Conservation (phyloP, 2,329 filamentous ascomycete genomes). For the Curvularia lunata region DNA sequence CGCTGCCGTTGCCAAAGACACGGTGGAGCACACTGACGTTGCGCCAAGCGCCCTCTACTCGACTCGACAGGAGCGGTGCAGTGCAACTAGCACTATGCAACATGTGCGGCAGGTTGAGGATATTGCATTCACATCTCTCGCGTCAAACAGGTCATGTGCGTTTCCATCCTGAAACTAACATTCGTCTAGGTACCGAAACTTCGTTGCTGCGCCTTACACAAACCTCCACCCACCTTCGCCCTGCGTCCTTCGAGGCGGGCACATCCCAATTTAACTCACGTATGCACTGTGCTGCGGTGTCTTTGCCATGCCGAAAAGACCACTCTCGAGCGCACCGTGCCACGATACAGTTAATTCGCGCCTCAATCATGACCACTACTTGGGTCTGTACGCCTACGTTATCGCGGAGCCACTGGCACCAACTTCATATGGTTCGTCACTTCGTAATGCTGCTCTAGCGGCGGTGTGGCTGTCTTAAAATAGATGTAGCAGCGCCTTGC, state of each 20-base stretch:
- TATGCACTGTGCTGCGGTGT: conserved; percentile 4
- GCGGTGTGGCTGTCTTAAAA: conserved; percentile 2
- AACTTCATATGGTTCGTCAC: neutral
- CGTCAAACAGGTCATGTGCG: neutral
- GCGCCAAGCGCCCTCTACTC: conserved; percentile 15
- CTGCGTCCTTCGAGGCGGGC: neutral
- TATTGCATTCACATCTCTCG: neutral
- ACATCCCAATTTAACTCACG: conserved; percentile 7
- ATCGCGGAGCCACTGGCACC: neutral
- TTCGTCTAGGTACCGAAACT: neutral
- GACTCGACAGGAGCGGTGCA: neutral
- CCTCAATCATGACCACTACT: neutral
- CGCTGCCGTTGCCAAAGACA: conserved; percentile 11
- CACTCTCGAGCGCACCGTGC: neutral
- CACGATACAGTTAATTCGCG: neutral
- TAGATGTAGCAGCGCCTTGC: neutral
- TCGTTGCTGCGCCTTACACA: neutral
- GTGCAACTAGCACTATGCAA: neutral
- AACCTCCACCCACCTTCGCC: neutral
- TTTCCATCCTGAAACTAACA: neutral
- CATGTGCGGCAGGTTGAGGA: too few relatives aligned
- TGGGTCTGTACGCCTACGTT: neutral
- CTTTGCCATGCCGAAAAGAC: neutral
- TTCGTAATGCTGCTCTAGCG: neutral
- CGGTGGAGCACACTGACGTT: conserved; percentile 14